phyloP scores from a whole-genome alignment of 2,329 filamentous ascomycete species.

The Claviceps capensis region DNA sequence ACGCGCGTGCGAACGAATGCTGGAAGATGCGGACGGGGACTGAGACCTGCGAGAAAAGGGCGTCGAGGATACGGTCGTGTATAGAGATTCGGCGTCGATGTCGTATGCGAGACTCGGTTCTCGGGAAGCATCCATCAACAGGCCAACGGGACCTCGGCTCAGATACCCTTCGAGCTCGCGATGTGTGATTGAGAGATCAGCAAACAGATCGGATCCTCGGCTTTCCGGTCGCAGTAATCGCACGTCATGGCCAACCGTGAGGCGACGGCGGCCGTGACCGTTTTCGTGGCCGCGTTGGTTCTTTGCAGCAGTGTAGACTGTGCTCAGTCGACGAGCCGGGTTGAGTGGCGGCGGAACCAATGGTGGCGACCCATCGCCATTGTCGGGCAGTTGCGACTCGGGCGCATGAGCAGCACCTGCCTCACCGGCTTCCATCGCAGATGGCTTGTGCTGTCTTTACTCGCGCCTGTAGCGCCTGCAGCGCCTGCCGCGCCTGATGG shows the following conservation, averaged over 20 bases:
- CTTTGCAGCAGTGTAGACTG: background rate
- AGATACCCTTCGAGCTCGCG: constrained; percentile 8
- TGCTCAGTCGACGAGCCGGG: constrained; percentile 1
- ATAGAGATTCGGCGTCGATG: constrained; percentile 3
- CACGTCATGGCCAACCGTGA: background rate
- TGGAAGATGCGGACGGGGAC: background rate
- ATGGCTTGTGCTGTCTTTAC: background rate
- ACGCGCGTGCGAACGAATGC: background rate
- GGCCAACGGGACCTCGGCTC: background rate
- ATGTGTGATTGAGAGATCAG: constrained; percentile 7
- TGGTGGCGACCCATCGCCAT: background rate
- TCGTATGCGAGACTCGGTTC: constrained; percentile 1
- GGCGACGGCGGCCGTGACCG: background rate
- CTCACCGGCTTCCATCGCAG: background rate
- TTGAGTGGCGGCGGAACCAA: constrained; percentile 4
- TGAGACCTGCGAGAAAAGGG: background rate
- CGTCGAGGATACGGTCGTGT: background rate
- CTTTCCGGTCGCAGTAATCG: background rate
- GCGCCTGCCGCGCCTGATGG: background rate
- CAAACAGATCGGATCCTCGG: constrained; percentile 7
- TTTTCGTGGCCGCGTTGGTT: background rate
- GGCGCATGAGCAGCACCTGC: background rate
- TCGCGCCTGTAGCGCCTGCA: background rate
- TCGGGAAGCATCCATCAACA: background rate
- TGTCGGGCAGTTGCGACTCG: constrained; percentile 1